phyloP scores from a whole-genome alignment of 1,139 yeast genomes.

The Hansenula sp. region DNA sequence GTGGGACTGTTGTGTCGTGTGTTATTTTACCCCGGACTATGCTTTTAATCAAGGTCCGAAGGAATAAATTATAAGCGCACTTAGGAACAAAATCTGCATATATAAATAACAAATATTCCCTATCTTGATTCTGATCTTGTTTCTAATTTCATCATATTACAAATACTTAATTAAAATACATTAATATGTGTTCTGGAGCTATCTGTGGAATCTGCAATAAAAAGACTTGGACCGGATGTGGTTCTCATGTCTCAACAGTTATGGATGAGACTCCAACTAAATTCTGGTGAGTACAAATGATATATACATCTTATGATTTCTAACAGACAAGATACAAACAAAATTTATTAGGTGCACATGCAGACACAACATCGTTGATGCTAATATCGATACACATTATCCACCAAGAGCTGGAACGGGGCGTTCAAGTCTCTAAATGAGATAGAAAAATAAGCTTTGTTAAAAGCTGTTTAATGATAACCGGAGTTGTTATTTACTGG shows the following conservation, averaged over 20 bases:
- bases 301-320: too few species aligned
- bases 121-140: too few species aligned
- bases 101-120: too few species aligned
- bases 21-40: neutral
- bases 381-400: conserved; percentile 10
- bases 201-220: conserved; percentile 36
- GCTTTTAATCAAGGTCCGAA: too few species aligned
- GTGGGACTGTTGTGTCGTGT: too few species aligned
- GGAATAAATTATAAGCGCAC: too few species aligned
- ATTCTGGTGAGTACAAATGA: conserved; percentile 16
- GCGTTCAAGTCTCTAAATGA: conserved; percentile 11
- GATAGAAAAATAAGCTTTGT: too few species aligned
- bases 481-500: too few species aligned
- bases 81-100: too few species aligned
- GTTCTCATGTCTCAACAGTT: conserved; percentile 32
- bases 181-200: conserved; percentile 30
- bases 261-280: conserved; percentile 30
- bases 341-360: conserved; percentile 18
- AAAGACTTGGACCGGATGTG: conserved; percentile 42
- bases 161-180: neutral
- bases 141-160: too few species aligned
- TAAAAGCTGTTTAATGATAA: too few species aligned
- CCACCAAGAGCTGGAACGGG: conserved; percentile 27
- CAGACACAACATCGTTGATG: conserved; percentile 19
- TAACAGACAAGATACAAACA: too few species aligned